These are phyloP conservation scores for Dactylellina drechsleri DNA, from an alignment of 2,329 filamentous ascomycete genomes.

Conservation along the genomic window DNA sequence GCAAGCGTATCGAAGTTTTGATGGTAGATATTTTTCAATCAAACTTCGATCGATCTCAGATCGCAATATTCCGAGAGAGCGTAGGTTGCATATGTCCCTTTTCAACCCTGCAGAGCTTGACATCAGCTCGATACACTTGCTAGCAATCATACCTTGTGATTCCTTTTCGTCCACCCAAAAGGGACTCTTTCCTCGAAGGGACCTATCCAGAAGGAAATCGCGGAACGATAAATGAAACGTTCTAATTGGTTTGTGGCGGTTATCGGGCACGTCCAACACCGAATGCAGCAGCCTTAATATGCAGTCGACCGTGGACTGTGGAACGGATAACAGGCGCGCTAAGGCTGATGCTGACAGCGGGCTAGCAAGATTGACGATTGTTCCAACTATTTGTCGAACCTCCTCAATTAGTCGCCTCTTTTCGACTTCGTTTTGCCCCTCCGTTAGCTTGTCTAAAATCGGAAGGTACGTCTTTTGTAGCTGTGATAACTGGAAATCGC, in stretches of 20 bases:
- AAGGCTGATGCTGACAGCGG: constrained; percentile 17
- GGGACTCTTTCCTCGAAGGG: not conserved
- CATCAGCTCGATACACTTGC: constrained; percentile 21
- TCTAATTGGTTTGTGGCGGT: constrained; percentile 17
- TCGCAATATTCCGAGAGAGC: constrained; percentile 1
- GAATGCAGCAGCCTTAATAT: constrained; percentile 20
- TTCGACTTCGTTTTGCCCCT: not conserved
- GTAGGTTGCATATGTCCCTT: constrained; percentile 27
- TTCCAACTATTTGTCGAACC: constrained; percentile 27
- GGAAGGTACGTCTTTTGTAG: constrained; percentile 24
- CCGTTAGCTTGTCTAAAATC: constrained; percentile 16
- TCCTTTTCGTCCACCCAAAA: constrained; percentile 36
- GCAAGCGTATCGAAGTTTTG: constrained; percentile 59
- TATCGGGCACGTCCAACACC: constrained; percentile 20
- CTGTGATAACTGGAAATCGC: constrained; percentile 8
- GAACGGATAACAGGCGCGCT: constrained; percentile 18
- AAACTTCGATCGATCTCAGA: constrained; percentile 16
- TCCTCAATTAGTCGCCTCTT: no score
- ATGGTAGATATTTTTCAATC: constrained; percentile 7
- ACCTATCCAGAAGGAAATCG: constrained; percentile 34
- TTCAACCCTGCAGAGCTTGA: constrained; percentile 7
- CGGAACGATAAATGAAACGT: constrained; percentile 40
- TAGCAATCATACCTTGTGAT: constrained; percentile 15
- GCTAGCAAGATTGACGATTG: constrained; percentile 27
- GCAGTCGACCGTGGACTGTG: not conserved